Evolutionary conservation across 2,329 filamentous ascomycete species (phyloP).

Genomic region (Fusarium oligoseptatum): DNA sequence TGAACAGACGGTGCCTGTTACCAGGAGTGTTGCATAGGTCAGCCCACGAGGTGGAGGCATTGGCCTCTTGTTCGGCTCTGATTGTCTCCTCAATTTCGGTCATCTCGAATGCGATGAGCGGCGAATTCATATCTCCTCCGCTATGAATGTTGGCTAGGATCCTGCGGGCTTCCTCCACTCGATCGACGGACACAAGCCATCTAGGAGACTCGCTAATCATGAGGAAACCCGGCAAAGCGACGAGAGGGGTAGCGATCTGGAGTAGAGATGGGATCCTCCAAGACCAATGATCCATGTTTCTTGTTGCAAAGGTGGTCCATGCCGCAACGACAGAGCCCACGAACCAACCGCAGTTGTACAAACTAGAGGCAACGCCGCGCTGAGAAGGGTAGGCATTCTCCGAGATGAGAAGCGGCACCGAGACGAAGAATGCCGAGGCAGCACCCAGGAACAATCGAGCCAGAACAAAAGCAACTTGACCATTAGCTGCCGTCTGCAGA

Average conservation of each 20-base stretch:
- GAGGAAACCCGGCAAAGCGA: neutral
- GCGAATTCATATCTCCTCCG: neutral
- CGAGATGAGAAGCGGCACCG: neutral
- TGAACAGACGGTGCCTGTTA: neutral
- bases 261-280: neutral
- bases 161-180: neutral
- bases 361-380: neutral
- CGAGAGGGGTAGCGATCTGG: neutral
- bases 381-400: neutral
- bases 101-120: neutral
- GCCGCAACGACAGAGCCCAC: neutral
- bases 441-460: slow-evolving; percentile 48
- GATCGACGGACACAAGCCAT: neutral
- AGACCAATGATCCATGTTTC: neutral
- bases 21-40: neutral
- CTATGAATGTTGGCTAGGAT: neutral
- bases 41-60: neutral
- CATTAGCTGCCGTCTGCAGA: slow-evolving; percentile 6
- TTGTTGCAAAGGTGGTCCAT: neutral
- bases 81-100: neutral
- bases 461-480: slow-evolving; percentile 45
- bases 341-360: neutral
- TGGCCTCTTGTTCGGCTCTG: neutral
- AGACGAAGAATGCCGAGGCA: neutral
- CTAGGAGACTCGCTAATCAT: neutral